Base-by-base conservation (phyloP, 805 yeast genomes). In the Metschnikowia bowlesiae region DNA sequence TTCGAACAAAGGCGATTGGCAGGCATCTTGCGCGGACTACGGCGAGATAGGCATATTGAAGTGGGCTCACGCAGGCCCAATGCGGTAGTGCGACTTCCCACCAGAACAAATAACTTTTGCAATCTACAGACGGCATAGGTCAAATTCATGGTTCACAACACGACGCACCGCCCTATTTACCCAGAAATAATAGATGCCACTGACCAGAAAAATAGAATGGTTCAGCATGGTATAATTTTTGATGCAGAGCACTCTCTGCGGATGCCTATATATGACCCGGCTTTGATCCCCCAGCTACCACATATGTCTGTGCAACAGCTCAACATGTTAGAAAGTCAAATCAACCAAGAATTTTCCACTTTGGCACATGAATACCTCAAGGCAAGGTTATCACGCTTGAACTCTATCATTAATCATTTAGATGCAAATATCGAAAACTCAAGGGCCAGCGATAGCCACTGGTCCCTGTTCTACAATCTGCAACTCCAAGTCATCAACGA, bases 401-500 rank as follows among this genome's bases (percentile, higher is more conserved):
- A 65, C 37, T 56, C 55, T n/a, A 49, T 69, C 51, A 50, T 68
- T 30, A 62, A 58, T 6, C 52, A 51, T 32, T 47, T 69, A 8
- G 61, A 61, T 35, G 40, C 57, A 18, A 65, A 65, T 48, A 58
- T 70, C 29, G 62, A 65, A 48, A 38, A 54, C 22, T 55, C 64
- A 28, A 55, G 52, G 31, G 64, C 63, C 4, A 65, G 67, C 47
- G 74, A 70, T 22, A 53, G 58, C 42, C 61, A 62, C 41, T 70
- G 75, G 75, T 49, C 58, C 18, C 63, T 64, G 44, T 61, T 69
- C 13, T 69, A 59, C 52, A 57, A 56, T 28, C 65, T 63, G 49
- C 75, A 72, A 53, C 57, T 65, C n/a, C 69, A 69, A 35, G 62
- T 68, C 38, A 65, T 73, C 31, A 62, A 66, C 38, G 59, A 60